Percentiles rank a stretch among this genome's conserved stretches.
phyloP scores from a whole-genome alignment of 257 asterid species.

The Solanum sparsipilum region DNA sequence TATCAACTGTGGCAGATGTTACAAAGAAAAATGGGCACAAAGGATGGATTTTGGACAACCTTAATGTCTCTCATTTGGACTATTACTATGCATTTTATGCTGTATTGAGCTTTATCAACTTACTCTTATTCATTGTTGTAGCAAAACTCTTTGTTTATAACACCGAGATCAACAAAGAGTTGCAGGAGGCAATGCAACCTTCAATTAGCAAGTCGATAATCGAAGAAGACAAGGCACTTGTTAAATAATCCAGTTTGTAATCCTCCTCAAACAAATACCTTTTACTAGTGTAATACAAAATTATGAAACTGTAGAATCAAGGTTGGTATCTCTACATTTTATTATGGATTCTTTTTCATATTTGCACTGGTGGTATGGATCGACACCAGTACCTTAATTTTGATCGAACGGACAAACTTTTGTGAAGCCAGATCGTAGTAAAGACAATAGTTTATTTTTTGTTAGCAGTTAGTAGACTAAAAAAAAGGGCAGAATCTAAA shows the following conservation, averaged over 20 bases:
- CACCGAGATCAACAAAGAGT: constrained; percentile 10
- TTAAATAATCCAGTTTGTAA: background rate
- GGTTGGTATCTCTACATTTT: background rate
- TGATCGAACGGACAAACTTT: background rate
- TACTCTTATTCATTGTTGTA: constrained; percentile 36
- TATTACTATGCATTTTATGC: constrained; percentile 47
- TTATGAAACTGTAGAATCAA: background rate
- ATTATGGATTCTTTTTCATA: background rate
- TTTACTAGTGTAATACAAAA: background rate
- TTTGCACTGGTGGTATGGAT: background rate
- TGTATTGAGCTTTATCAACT: constrained; percentile 27
- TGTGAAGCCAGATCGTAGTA: background rate
- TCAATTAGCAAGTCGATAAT: background rate
- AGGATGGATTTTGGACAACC: constrained; percentile 68
- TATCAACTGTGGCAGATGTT: constrained; percentile 45
- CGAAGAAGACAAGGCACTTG: background rate
- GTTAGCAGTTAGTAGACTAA: too few relatives aligned
- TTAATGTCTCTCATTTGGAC: constrained; percentile 52
- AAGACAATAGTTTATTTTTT: background rate
- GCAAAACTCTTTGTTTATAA: constrained; percentile 40
- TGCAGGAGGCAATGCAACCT: constrained; percentile 3
- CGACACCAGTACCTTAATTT: background rate
- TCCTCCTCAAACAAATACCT: background rate
- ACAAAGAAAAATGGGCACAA: constrained; percentile 31
- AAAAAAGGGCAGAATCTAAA: too few relatives aligned